Percentiles rank a stretch among this genome's conserved stretches.
phyloP scores from a whole-genome alignment of 345 rosid species.

The Eucalyptus sp. region DNA sequence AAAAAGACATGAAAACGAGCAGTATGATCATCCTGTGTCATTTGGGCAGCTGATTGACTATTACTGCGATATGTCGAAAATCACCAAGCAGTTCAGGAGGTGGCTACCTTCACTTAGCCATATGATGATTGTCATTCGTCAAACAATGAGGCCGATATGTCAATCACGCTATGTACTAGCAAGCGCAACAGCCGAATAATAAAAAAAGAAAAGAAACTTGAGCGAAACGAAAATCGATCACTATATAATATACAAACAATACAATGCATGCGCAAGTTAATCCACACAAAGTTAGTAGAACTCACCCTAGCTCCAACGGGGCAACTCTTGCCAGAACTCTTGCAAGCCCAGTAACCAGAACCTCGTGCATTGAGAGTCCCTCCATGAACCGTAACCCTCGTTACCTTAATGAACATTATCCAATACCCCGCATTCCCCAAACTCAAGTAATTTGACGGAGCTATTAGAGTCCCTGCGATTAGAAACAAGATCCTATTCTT shows the following conservation, averaged over 20 bases:
- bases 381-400: slow-evolving; percentile 30
- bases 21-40: background rate
- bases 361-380: slow-evolving; percentile 51
- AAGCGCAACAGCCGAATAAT: background rate
- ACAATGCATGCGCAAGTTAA: background rate
- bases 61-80: background rate
- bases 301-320: slow-evolving; percentile 50
- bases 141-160: background rate
- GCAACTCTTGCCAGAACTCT: slow-evolving; percentile 16
- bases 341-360: slow-evolving; percentile 42
- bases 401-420: slow-evolving; percentile 34
- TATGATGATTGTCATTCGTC: background rate
- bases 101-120: background rate
- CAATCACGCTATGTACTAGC: background rate
- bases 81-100: background rate
- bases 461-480: slow-evolving; percentile 27
- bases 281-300: background rate
- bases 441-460: slow-evolving; percentile 27
- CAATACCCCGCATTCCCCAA: slow-evolving; percentile 25
- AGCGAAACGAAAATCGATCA: background rate
- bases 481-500: slow-evolving; percentile 17
- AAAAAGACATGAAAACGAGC: background rate
- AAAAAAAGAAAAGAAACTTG: background rate
- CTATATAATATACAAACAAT: background rate
- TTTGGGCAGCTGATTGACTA: background rate